Conservation (phyloP, 352 stramenopile species). For the Phytophthora megakarya region DNA sequence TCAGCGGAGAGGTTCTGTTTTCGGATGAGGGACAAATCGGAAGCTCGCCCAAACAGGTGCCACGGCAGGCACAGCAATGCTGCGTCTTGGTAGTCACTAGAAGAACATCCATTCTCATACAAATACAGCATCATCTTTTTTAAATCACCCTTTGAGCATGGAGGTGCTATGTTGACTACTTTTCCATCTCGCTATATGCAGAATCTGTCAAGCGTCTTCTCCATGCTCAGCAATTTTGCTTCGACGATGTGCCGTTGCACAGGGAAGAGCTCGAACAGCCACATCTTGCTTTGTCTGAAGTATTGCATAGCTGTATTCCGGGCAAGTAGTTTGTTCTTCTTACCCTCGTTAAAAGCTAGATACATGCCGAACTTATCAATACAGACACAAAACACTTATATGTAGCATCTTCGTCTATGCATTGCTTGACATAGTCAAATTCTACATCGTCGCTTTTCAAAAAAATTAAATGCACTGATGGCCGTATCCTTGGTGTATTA, state of each 20-base stretch:
- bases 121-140: slow-evolving; percentile 6
- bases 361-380: slow-evolving; percentile 3
- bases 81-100: slow-evolving; percentile 21
- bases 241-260: too few relatives aligned
- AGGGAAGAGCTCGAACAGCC: too few relatives aligned
- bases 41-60: slow-evolving; percentile 37
- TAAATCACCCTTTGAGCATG: slow-evolving; percentile 1
- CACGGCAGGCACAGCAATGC: slow-evolving; percentile 22
- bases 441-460: slow-evolving; percentile 16
- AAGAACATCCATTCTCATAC: not conserved
- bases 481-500: too few relatives aligned
- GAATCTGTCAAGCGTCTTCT: too few relatives aligned
- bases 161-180: slow-evolving; percentile 3
- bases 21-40: slow-evolving; percentile 25
- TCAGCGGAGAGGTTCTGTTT: slow-evolving; percentile 29
- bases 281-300: too few relatives aligned
- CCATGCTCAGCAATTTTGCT: too few relatives aligned
- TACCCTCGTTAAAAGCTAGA: not conserved
- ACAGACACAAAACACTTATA: slow-evolving; percentile 20
- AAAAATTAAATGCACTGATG: not conserved
- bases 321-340: too few relatives aligned
- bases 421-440: slow-evolving; percentile 21
- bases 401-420: slow-evolving; percentile 10
- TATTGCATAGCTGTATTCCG: too few relatives aligned
- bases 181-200: too few relatives aligned